Base-by-base conservation (phyloP, 2,329 filamentous ascomycete species). In the Acephala macrosclerotiorum region DNA sequence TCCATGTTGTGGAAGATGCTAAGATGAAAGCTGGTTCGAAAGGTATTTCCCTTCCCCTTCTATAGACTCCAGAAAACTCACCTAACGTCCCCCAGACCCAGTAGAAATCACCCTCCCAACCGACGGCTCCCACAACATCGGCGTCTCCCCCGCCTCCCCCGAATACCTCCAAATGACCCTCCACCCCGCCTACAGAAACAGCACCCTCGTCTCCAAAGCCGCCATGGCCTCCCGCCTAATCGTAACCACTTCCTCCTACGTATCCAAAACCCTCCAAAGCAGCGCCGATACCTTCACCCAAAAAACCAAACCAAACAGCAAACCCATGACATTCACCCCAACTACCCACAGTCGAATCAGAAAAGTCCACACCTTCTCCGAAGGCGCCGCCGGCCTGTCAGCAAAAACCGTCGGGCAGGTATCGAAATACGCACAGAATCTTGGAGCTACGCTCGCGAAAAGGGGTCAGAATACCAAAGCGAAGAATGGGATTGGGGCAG, bases 101-200 rank as follows among this genome's bases (percentile, higher is more conserved):
- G 92, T 96, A 58, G 91, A 94, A 75, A 91, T 96, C 70, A 84
- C 90, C 1, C 86, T 96, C 49, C 91, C 91, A 2, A 75, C 83
- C 29, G 89, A 92, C 68, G 89, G 89, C 58, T 87, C 81, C 14
- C 81, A 89, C 66, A 87, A 87, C 65, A 90, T 88, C 85, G 84
- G 86, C 18, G 89, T 95, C 55, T 84, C 87, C 35, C 91, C 91
- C 2, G 85, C 89, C 18, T 85, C 86, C 1, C 82, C 87, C 58
- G 89, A 92, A 72, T 93, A 96, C 73, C 84, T 96, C 51, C 88
- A 90, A 64, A 87, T 92, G 81, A 86, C 92, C 49, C 85, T 92
- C 74, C 94, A 98, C 74, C 96, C 96, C 0, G 92, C 93, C n/a
- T 99, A 97, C 80, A 89, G 92, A 74, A 91, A 92, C 76, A 97